Evolutionary conservation across 768 basidiomycete genomes (phyloP).

Genomic region (Mycena galopus): DNA sequence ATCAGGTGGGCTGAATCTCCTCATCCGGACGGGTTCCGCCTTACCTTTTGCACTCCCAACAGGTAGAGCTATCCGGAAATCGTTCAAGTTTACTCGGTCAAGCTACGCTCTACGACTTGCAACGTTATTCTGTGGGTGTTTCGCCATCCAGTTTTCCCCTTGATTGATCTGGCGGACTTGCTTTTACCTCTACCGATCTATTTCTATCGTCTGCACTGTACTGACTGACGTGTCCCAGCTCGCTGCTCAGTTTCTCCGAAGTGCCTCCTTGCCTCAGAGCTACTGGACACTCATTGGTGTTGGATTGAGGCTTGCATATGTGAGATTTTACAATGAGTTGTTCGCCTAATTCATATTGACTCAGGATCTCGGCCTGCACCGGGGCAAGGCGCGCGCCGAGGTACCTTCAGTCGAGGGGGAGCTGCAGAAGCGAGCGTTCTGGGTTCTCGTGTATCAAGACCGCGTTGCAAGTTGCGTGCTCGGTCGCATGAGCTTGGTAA

Average conservation of each 20-base stretch:
- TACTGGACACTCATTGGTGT: neutral
- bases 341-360: neutral
- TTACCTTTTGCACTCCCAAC: neutral
- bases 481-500: neutral
- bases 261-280: neutral
- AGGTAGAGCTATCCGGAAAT: conserved; percentile 71
- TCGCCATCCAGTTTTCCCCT: neutral
- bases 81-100: conserved; percentile 41
- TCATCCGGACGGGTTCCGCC: neutral
- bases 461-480: neutral
- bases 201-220: neutral
- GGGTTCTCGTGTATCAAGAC: neutral
- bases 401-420: neutral
- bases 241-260: neutral
- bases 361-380: neutral
- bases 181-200: neutral
- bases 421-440: neutral
- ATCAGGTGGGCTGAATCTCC: conserved; percentile 58
- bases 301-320: neutral
- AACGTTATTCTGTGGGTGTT: neutral
- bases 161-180: too few relatives aligned
- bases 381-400: neutral
- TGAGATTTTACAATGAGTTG: neutral
- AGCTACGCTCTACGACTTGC: neutral
- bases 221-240: neutral